Base-by-base conservation (phyloP, 225 moss, liverwort and hornwort species). In the Sphagnum tenellum region DNA sequence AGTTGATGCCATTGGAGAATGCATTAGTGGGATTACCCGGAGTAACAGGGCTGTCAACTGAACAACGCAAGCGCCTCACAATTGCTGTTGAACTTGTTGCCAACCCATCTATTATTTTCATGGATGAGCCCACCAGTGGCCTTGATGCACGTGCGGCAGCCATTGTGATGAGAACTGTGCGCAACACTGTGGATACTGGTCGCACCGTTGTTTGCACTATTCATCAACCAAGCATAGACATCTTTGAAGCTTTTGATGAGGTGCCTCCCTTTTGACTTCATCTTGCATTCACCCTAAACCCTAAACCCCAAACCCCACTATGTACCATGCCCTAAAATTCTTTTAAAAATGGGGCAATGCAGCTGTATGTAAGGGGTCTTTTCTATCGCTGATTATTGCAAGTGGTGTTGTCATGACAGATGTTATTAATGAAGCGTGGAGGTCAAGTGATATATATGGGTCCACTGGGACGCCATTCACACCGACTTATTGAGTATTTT, bases 61-160 rank as follows among this genome's bases (percentile, higher is more conserved):
- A 95, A 71, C 89, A 95, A 64, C 71, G 91, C 0, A 95, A 95
- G 47, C 64, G 94, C 9, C 53, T 95, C 10, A 86, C 89, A 2
- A 89, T 89, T 50, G 89, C 89, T 0, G 89, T 89, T 54, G 89
- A 89, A 12, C 82, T 89, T 3, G 89, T 89, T 13, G 83, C 89
- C 53, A 89, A 89, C 57, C 89, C 89, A 48, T 86, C 89, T 47
- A 95, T 95, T 3, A 88, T 95, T 57, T 91, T 95, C 60, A 95
- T 95, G 94, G 94, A 95, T 69, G 94, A 95, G 84, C 94, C 94
- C n/a, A 91, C 94, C 0, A 91, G 89, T 67, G 94, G 94, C 57
- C 72, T 95, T 45, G 94, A 95, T n/a, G 94, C 94, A 44, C 86
- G 94, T 29, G 94, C 94, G 10, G 94, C 94, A 54, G 94, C 94